Evolutionary conservation across 1,139 yeast species (phyloP).

Genomic region (Taphrina deformans): DNA sequence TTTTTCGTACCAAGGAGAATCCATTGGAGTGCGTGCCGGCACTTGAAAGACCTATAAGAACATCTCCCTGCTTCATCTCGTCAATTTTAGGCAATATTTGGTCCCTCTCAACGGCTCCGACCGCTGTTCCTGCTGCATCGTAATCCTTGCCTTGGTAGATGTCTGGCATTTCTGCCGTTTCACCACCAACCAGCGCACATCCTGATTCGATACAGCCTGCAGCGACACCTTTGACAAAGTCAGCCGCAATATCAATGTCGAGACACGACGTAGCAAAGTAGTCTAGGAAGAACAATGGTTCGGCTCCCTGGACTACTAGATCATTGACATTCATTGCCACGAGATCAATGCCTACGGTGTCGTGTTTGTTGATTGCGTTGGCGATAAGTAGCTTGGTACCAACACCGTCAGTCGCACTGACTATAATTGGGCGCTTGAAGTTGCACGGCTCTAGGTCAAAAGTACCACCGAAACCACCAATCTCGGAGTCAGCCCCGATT

Average conservation of each 20-base stretch:
- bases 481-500: constrained; percentile 95
- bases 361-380: constrained; percentile 81
- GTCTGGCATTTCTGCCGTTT: constrained; percentile 99
- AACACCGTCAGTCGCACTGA: constrained; percentile 98
- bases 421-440: constrained; percentile 74
- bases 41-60: constrained; percentile 80
- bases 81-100: constrained; percentile 69
- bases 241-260: constrained; percentile 78
- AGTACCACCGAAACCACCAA: constrained; percentile 98
- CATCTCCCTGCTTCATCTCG: constrained; percentile 74
- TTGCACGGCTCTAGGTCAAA: constrained; percentile 91
- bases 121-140: constrained; percentile 97
- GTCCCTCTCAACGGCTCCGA: constrained; percentile 90
- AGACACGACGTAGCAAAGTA: constrained; percentile 94
- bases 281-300: constrained; percentile 91
- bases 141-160: constrained; percentile 94
- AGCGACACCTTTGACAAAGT: constrained; percentile 92
- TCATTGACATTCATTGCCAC: constrained; percentile 99
- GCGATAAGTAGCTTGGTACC: constrained; percentile 97
- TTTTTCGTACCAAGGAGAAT: constrained; percentile 91
- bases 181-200: constrained; percentile 98
- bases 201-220: constrained; percentile 94
- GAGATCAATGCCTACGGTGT: constrained; percentile 95
- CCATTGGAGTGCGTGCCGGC: constrained; percentile 97
- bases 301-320: constrained; percentile 97